These are phyloP conservation scores for Picea glauca DNA, from an alignment of 75 land plant species.

Conservation along the genomic window DNA sequence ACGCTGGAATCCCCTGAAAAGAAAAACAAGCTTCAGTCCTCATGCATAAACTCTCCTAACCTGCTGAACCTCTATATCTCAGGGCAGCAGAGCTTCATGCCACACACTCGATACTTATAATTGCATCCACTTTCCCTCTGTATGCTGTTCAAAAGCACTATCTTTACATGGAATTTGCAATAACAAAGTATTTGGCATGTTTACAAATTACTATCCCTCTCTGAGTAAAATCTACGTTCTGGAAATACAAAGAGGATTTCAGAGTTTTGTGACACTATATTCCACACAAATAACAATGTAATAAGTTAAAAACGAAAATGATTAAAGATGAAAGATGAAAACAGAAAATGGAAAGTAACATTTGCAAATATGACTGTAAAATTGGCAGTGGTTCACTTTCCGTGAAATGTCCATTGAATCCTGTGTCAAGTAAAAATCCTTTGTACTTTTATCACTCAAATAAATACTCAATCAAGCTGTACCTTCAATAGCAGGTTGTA, in stretches of 20 bases:
- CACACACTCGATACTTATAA: background rate
- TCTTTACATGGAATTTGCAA: conserved; percentile 4
- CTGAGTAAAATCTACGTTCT: background rate
- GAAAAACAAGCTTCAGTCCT: background rate
- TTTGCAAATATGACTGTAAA: no score
- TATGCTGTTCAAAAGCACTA: background rate
- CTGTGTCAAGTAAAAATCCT: no score
- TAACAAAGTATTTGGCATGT: background rate
- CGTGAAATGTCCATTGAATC: no score
- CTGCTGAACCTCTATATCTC: background rate
- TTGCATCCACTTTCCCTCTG: background rate
- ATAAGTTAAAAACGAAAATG: no score
- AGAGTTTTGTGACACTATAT: no score
- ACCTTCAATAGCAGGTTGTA: no score
- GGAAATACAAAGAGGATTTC: background rate
- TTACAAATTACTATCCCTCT: background rate
- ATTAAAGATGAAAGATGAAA: no score
- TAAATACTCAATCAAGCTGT: no score
- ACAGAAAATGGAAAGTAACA: no score
- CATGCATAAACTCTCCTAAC: background rate
- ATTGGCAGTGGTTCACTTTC: no score
- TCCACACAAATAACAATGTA: no score
- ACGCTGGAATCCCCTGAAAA: conserved; percentile 86
- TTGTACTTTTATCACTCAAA: no score
- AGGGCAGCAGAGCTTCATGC: background rate